Evolutionary conservation across 2,329 filamentous ascomycete species (phyloP).

Genomic region (Neofusicoccum laricinum): DNA sequence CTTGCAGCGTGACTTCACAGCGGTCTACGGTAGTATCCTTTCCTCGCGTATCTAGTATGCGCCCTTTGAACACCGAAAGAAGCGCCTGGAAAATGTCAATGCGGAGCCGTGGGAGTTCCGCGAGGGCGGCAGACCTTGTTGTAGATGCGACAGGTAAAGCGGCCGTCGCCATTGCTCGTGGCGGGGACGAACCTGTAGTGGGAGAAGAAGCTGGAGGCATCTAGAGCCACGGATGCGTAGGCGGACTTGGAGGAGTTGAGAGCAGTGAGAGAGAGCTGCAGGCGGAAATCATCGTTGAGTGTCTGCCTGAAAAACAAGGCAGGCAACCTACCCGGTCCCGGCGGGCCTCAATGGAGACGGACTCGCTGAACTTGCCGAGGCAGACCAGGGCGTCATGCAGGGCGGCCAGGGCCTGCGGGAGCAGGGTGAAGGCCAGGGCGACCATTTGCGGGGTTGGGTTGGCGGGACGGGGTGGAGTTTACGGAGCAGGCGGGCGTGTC

Average conservation of each 20-base stretch:
- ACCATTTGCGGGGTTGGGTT: slow-evolving; percentile 33
- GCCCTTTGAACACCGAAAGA: slow-evolving; percentile 70
- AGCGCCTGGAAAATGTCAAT: slow-evolving; percentile 38
- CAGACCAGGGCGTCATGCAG: slow-evolving; percentile 73
- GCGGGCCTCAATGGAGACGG: slow-evolving; percentile 70
- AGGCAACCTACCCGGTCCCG: slow-evolving; percentile 57
- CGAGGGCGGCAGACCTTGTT: slow-evolving; percentile 54
- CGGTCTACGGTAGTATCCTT: slow-evolving; percentile 69
- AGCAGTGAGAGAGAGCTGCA: slow-evolving; percentile 68
- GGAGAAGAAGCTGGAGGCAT: slow-evolving; percentile 67
- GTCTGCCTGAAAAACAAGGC: slow-evolving; percentile 12
- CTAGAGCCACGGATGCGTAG: slow-evolving; percentile 70
- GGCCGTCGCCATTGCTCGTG: slow-evolving; percentile 36
- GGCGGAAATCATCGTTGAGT: slow-evolving; percentile 19
- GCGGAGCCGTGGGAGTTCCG: neutral
- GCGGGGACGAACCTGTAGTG: slow-evolving; percentile 62
- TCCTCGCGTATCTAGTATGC: slow-evolving; percentile 61
- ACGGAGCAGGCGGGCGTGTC: neutral
- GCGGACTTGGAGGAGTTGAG: slow-evolving; percentile 79
- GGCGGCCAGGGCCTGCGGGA: slow-evolving; percentile 66
- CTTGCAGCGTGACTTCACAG: slow-evolving; percentile 72
- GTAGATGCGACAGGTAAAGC: slow-evolving; percentile 73
- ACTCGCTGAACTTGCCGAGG: slow-evolving; percentile 75
- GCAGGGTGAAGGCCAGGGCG: slow-evolving; percentile 67
- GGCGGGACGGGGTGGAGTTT: neutral